Evolutionary conservation across 331 rosid genomes (phyloP).

Genomic region (Malus hybrid): DNA sequence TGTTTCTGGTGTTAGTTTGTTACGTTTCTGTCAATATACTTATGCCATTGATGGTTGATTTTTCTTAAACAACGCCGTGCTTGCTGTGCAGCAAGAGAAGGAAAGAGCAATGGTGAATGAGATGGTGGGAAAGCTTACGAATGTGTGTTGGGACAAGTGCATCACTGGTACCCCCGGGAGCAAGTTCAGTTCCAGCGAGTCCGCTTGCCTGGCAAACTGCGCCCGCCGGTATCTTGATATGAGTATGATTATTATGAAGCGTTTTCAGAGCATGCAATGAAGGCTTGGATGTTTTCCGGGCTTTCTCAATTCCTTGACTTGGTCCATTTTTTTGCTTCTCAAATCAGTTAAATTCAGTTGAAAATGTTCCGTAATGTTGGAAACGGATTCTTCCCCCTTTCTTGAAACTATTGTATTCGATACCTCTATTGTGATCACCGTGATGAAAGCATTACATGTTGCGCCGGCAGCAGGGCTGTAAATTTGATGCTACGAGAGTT

Average conservation of each 20-base stretch:
- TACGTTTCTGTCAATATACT: not conserved
- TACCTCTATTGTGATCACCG: not conserved
- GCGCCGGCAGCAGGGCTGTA: not conserved
- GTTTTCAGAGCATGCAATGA: slow-evolving; percentile 72
- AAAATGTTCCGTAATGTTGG: slow-evolving; percentile 5
- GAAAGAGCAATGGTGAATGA: slow-evolving; percentile 74
- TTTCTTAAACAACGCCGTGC: not conserved
- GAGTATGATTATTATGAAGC: slow-evolving; percentile 70
- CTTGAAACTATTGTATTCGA: not conserved
- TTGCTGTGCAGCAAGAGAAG: slow-evolving; percentile 66
- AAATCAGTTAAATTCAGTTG: not conserved
- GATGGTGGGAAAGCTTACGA: slow-evolving; percentile 89
- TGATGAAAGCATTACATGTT: not conserved
- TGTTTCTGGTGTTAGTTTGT: not conserved
- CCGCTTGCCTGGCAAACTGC: slow-evolving; percentile 70
- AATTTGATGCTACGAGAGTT: not conserved
- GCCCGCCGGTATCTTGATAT: slow-evolving; percentile 86
- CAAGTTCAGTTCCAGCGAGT: slow-evolving; percentile 88
- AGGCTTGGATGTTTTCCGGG: slow-evolving; percentile 2
- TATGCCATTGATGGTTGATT: not conserved
- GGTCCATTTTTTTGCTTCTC: not conserved
- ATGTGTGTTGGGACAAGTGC: slow-evolving; percentile 95
- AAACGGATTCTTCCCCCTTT: not conserved
- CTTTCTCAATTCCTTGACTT: not conserved
- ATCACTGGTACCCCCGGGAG: slow-evolving; percentile 78